Conservation (phyloP, 257 asterid genomes). For the Nicotiana tomentosiformis region DNA sequence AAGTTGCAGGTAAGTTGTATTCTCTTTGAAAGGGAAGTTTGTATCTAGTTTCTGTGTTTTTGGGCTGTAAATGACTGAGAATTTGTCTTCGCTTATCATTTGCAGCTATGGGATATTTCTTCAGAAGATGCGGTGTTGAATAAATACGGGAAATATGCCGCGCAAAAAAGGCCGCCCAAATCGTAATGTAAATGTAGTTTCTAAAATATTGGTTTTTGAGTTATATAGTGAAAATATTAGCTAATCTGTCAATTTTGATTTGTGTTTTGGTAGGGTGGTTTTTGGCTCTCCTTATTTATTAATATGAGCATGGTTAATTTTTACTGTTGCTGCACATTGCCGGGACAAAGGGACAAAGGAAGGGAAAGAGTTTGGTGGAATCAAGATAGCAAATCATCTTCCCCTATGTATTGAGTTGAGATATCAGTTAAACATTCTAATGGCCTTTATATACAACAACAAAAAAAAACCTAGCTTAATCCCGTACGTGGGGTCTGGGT, state of each 20-base stretch:
- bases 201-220: neutral
- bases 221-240: neutral
- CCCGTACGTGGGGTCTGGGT: too few relatives aligned
- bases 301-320: too few relatives aligned
- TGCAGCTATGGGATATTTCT: slow-evolving; percentile 61
- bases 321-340: too few relatives aligned
- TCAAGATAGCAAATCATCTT: too few relatives aligned
- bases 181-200: neutral
- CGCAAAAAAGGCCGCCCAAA: neutral
- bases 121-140: slow-evolving; percentile 45
- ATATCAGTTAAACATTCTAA: too few relatives aligned
- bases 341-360: too few relatives aligned
- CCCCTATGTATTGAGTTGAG: too few relatives aligned
- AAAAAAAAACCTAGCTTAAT: too few relatives aligned
- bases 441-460: too few relatives aligned
- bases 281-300: too few relatives aligned
- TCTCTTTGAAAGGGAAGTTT: neutral
- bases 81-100: neutral
- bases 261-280: neutral
- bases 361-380: too few relatives aligned
- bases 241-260: neutral
- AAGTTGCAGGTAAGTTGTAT: slow-evolving; percentile 50
- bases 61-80: neutral
- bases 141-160: slow-evolving; percentile 37
- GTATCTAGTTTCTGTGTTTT: neutral